Evolutionary conservation across 768 basidiomycete species (phyloP), one percentile per base, ranked within the genome.

Genomic region (Cystofilobasidium capitatum): DNA sequence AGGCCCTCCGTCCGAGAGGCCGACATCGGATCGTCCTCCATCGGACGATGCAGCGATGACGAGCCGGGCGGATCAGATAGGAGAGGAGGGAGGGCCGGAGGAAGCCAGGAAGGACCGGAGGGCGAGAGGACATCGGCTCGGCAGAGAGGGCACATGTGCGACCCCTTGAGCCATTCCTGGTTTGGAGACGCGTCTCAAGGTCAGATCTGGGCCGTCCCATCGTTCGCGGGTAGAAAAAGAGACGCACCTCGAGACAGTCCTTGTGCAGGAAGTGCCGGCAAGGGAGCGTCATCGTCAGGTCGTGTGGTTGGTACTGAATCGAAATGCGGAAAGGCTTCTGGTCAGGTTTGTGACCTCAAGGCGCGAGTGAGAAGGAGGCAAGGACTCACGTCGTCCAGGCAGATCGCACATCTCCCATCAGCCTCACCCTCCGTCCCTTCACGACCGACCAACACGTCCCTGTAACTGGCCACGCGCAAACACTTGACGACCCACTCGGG

Each of bases 221-320:
- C 51, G 51, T 7, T 6, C 3, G 29, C 6, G 29, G 2, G 4
- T 10, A 10, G 31, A 31, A 55, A 33, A 31, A 55, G 29, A 51
- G 45, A 33, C 51, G 51, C 26, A 55, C 51, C 51, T 55, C 51
- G 29, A 55, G 51, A 31, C 51, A 55, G 51, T 17, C 29, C 31
- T 55, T 55, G 31, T 55, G 51, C 51, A 55, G 31, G 29, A 55
- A 55, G 51, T 55, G 51, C 29, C 51, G 29, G 29, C 51, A 55
- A 17, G 51, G 51, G 16, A 31, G 22, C 2, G 51, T 55, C 51
- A 55, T 55, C 51, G 51, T 55, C 29, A 55, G 31, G 29, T 55
- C 51, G 16, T 33, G 51, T 9, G 51, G 31, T 13, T 22, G 51
- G 31, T 55, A 55, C 51, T 55, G 51, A 8, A n/a, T n/a, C n/a